Evolutionary conservation across 1,284 basidiomycete species (phyloP), one percentile per base, ranked within the genome.

Genomic region (Pulveroboletus sp.): DNA sequence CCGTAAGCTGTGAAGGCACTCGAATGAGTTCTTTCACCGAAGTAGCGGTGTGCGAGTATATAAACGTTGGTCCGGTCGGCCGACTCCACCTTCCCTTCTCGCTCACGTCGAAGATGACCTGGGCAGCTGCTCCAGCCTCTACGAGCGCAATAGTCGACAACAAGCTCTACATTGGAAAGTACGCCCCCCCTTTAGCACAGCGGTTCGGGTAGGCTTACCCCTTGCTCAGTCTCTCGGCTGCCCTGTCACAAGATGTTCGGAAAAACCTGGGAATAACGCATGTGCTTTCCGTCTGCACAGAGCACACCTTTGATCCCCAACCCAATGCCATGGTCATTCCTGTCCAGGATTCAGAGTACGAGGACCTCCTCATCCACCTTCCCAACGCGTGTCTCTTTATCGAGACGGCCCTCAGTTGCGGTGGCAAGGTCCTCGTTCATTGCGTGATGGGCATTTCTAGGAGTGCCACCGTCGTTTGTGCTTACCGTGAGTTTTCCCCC

Each of bases 371-470:
- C 18, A 77, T 82, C 28, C 78, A 84, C 57, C 72, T 87, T 2
- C 81, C 83, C 2, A 58, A 66, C 15, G 76, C 81, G 15, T 84
- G 83, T 65, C 65, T 62, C 20, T 87, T 86, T 63, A 86, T 87
- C 38, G 75, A 82, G 59, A 56, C 71, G 22, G 82, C 84, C 7
- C 61, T 87, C 39, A 67, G 74, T 7, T 40, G 65, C 6, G 76
- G 78, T 33, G 82, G 83, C 1, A 77, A 70, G 50, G 82, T 91
- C 31, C 79, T 92, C 20, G 86, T 92, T 17, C 90, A 92, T 65
- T 92, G 91, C 71, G 76, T 86, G 18, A 87, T 89, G 76, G 89
- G 89, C 12, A 77, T 91, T 7, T 89, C 85, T 11, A 77, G 89
- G 57, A 86, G 83, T 62, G 75, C 84, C n/a, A 86, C 87, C 5